Conservation (phyloP, 495 filamentous ascomycete species). For the Penicillium ochrochloron region DNA sequence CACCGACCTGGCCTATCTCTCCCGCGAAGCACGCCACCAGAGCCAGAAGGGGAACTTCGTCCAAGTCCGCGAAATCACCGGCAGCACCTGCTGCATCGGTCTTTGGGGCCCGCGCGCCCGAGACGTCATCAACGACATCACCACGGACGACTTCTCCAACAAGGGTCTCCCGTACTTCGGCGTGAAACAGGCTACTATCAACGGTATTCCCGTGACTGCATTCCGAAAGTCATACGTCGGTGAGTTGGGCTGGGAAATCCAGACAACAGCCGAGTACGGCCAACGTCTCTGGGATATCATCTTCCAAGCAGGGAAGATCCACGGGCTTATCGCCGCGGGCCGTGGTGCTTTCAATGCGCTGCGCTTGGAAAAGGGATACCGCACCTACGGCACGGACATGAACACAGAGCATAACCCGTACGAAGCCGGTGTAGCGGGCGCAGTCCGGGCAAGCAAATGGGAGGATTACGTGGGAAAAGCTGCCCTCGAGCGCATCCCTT, state of each 20-base stretch:
- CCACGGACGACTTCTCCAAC: constrained; percentile 45
- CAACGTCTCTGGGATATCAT: constrained; percentile 51
- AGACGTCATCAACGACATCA: constrained; percentile 40
- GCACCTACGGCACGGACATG: constrained; percentile 50
- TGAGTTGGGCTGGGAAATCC: constrained; percentile 56
- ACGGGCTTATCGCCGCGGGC: constrained; percentile 53
- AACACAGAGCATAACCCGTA: constrained; percentile 55
- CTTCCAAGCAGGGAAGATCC: constrained; percentile 46
- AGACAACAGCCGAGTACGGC: constrained; percentile 52
- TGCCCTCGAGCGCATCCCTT: constrained; percentile 34
- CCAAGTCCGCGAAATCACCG: constrained; percentile 53
- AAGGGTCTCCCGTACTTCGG: constrained; percentile 44
- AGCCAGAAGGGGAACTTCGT: constrained; percentile 38
- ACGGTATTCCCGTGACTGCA: constrained; percentile 46
- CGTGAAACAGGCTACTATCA: constrained; percentile 40
- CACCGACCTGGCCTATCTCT: constrained; percentile 49
- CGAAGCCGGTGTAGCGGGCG: constrained; percentile 47
- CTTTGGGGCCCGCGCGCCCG: constrained; percentile 55
- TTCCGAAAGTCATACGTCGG: constrained; percentile 54
- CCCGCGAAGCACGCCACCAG: constrained; percentile 46
- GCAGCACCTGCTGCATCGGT: constrained; percentile 54
- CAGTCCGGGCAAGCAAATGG: constrained; percentile 41
- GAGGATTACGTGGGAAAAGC: constrained; percentile 45
- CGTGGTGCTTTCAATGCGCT: constrained; percentile 53
- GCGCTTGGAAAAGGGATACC: constrained; percentile 53